Conservation (phyloP, 139 green algal species). For the Chlorella sp. region DNA sequence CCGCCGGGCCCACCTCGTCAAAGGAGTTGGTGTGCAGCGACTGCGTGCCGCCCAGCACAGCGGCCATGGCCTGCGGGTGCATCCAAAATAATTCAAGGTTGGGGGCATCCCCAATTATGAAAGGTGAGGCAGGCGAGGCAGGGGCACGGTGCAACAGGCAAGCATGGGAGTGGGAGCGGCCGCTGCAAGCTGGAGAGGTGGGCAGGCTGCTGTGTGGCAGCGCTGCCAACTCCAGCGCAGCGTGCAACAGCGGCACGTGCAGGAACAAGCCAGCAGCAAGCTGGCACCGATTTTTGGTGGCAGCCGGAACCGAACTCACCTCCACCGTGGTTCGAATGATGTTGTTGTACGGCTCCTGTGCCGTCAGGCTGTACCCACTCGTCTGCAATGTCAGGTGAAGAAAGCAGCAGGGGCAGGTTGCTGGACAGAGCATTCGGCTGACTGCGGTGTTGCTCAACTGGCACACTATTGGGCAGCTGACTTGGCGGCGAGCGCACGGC, state of each 20-base stretch:
- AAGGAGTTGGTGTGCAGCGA: slow-evolving; percentile 82
- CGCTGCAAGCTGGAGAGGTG: no score
- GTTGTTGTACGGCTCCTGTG: slow-evolving; percentile 68
- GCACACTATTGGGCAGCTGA: no score
- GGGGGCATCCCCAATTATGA: no score
- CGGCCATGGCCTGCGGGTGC: slow-evolving; percentile 67
- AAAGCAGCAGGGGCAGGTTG: not conserved
- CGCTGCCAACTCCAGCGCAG: no score
- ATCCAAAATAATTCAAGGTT: no score
- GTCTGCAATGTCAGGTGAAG: slow-evolving; percentile 51
- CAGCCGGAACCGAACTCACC: not conserved
- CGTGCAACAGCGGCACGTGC: no score
- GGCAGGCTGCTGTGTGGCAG: not conserved
- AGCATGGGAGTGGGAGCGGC: no score
- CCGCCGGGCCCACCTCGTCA: slow-evolving; percentile 54
- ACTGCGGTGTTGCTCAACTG: no score
- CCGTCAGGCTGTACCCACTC: slow-evolving; percentile 58
- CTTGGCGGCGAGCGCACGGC: no score
- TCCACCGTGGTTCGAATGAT: slow-evolving; percentile 61
- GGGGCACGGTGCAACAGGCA: no score
- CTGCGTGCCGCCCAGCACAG: slow-evolving; percentile 77
- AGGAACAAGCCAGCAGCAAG: not conserved
- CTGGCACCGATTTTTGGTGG: not conserved
- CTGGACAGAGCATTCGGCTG: no score
- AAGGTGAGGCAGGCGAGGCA: no score